Evolutionary conservation across 1,139 yeast species (phyloP), one percentile per base, ranked within the genome.

Genomic region (Zygoascus sp.): DNA sequence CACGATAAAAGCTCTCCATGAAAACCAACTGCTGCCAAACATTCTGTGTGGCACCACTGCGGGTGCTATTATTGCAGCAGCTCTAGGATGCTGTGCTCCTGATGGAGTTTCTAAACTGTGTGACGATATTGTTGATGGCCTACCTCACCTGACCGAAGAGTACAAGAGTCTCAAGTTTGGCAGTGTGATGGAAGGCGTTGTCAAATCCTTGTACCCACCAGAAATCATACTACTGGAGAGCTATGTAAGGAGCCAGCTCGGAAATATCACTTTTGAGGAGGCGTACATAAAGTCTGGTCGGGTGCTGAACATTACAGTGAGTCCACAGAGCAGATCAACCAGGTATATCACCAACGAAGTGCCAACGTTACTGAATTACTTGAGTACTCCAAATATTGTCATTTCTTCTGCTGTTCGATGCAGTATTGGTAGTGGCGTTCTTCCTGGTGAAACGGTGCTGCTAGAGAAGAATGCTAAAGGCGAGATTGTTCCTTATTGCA

Each of bases 41-140:
- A 85, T 92, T 3, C 79, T 92, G 32, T 86, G 94, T n/a, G 97
- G 97, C 0, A 84, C 92, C 51, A 94, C 96, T 0, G 88, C 88
- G 49, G 97, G 97, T 1, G 95, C 97, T 0, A 83, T 92, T 1
- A 92, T 89, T 20, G 97, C 96, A 0, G 81, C 95, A 0, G 68
- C 88, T 41, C 87, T 85, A 1, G 87, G 97, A 58, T 78, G 88
- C 6, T 69, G 84, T 48, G 68, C 73, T 2, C 79, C 81, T 53
- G 69, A 74, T 21, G 84, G 83, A 53, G 69, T 79, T 10, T 57
- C 50, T 34, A 56, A 37, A 51, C 69, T 45, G 51, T 68, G 56
- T 62, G 71, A 55, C 59, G 63, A 54, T 48, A 43, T 70, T 45
- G 51, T 65, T 69, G n/a, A 79, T 72, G 30, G 74, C 70, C 43